phyloP scores from a whole-genome alignment of 208 protist genomes.

The Dictyostelium gargantuum region DNA sequence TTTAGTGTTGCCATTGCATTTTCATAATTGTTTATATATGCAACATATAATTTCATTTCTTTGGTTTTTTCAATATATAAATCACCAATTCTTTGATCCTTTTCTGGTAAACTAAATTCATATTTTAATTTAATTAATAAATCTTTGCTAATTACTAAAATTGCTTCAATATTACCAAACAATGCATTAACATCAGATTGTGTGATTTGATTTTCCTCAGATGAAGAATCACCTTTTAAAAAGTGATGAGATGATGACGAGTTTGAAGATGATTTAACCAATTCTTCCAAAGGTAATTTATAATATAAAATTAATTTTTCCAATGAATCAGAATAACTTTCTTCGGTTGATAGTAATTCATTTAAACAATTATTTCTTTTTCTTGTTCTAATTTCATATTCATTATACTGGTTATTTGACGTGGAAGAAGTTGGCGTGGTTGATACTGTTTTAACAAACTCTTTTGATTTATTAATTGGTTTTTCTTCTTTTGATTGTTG shows the following conservation, averaged over 20 bases:
- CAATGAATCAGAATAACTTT: conserved; percentile 31
- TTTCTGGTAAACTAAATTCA: background rate
- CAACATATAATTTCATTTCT: conserved; percentile 50
- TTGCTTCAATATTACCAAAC: conserved; percentile 22
- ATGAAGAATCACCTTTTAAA: background rate
- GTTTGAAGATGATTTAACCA: background rate
- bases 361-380: conserved; percentile 10
- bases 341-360: conserved; percentile 47
- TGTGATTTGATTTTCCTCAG: background rate
- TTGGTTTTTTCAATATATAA: conserved; percentile 43
- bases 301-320: conserved; percentile 44
- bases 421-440: background rate
- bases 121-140: conserved; percentile 1
- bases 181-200: background rate
- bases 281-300: conserved; percentile 1
- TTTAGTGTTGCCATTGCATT: background rate
- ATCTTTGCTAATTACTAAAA: conserved; percentile 54
- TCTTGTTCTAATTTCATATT: background rate
- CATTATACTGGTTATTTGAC: background rate
- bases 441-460: background rate
- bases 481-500: background rate
- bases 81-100: conserved; percentile 11
- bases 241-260: background rate
- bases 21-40: conserved; percentile 63
- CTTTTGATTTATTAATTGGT: background rate